phyloP scores from a whole-genome alignment of 305 asterid genomes.

The Fraxinus xanthoxyloides region DNA sequence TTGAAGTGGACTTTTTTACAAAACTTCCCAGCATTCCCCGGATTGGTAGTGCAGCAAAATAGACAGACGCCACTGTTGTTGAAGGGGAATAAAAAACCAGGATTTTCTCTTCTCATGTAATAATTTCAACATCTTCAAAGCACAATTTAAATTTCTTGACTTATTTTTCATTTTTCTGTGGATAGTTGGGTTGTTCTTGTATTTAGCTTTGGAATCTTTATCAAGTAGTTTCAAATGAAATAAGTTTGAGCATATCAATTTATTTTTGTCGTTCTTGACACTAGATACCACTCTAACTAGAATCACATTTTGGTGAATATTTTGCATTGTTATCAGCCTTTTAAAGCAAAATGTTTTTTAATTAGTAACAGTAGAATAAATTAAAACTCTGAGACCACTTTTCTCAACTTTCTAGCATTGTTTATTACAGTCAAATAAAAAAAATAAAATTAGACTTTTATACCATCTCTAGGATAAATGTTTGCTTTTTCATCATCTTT shows the following conservation, averaged over 20 bases:
- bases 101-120: neutral
- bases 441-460: neutral
- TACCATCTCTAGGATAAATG: neutral
- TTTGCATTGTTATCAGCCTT: neutral
- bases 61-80: conserved; percentile 24
- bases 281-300: neutral
- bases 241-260: neutral
- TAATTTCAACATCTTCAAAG: neutral
- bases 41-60: conserved; percentile 48
- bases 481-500: neutral
- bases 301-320: neutral
- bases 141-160: neutral
- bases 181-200: neutral
- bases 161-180: neutral
- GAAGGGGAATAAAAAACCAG: conserved; percentile 3
- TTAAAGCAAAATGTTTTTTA: neutral
- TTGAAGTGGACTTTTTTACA: conserved; percentile 55
- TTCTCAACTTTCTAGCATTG: neutral
- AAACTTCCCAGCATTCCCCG: conserved; percentile 60
- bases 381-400: neutral
- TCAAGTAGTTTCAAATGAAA: neutral
- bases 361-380: neutral
- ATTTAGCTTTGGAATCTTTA: neutral
- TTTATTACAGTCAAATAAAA: neutral
- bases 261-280: neutral